Evolutionary conservation across 2,329 filamentous ascomycete genomes (phyloP).

Genomic region (Sphaerulina musiva): DNA sequence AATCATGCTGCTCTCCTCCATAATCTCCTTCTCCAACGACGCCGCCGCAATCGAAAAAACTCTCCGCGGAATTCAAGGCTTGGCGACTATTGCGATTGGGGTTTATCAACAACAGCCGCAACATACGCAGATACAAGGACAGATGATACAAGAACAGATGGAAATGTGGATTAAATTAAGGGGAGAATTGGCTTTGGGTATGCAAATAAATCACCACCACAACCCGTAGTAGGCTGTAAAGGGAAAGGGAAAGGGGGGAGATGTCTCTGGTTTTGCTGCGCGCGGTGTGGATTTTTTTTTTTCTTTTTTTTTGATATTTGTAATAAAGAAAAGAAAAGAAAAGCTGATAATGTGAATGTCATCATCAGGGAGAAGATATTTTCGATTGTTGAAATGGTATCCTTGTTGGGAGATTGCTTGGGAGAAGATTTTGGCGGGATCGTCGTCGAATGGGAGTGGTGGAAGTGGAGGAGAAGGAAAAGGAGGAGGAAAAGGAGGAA

Average conservation of each 20-base stretch:
- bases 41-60: conserved; percentile 56
- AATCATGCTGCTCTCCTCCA: conserved; percentile 8
- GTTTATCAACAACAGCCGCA: conserved; percentile 31
- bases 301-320: too few relatives aligned
- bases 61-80: conserved; percentile 51
- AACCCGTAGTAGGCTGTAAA: too few relatives aligned
- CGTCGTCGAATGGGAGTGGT: too few relatives aligned
- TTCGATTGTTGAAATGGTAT: conserved; percentile 59
- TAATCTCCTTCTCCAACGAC: conserved; percentile 19
- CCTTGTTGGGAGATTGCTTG: conserved; percentile 18
- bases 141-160: conserved; percentile 14
- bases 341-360: neutral
- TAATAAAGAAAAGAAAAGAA: too few relatives aligned
- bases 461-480: too few relatives aligned
- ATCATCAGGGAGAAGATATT: conserved; percentile 50
- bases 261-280: too few relatives aligned
- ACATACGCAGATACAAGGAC: too few relatives aligned
- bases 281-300: too few relatives aligned
- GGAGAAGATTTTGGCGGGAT: neutral
- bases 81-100: conserved; percentile 31
- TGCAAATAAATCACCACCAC: conserved; percentile 2
- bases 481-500: conserved; percentile 13
- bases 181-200: conserved; percentile 41
- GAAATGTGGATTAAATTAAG: conserved; percentile 36
- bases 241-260: too few relatives aligned